These are phyloP conservation scores for Saccharum spontaneum DNA, from an alignment of 176 grass and related monocot species.

Conservation along the genomic window DNA sequence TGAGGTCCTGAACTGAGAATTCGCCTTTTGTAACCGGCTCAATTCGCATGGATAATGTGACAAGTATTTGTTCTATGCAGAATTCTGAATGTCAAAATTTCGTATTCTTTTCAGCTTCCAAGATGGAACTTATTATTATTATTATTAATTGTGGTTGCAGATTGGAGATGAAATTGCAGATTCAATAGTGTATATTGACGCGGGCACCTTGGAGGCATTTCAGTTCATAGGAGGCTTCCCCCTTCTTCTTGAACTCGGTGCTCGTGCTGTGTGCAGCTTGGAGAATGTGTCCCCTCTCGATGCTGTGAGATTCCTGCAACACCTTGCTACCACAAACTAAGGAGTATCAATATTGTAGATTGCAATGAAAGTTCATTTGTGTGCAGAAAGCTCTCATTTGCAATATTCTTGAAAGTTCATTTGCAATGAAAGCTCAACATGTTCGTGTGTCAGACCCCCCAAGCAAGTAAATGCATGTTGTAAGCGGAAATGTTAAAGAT, in stretches of 20 bases:
- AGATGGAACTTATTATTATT: neutral
- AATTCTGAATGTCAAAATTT: neutral
- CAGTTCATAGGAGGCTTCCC: constrained; percentile 84
- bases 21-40: neutral
- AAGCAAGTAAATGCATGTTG: neutral
- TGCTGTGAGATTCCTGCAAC: constrained; percentile 49
- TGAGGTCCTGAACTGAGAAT: neutral
- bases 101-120: neutral
- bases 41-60: neutral
- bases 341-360: neutral
- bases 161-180: constrained; percentile 70
- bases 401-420: too few species aligned
- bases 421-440: neutral
- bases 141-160: constrained; percentile 37
- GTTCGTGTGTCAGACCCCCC: neutral
- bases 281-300: constrained; percentile 47
- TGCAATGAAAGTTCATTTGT: neutral
- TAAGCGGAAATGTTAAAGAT: neutral
- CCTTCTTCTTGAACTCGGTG: constrained; percentile 69
- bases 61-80: neutral
- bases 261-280: constrained; percentile 68
- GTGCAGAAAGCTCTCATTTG: neutral
- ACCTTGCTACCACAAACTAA: neutral
- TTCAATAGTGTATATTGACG: constrained; percentile 69
- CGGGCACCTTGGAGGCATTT: constrained; percentile 70